These are phyloP conservation scores for Ramichloridium luteum DNA, from an alignment of 2,329 filamentous ascomycete species.

Conservation along the genomic window DNA sequence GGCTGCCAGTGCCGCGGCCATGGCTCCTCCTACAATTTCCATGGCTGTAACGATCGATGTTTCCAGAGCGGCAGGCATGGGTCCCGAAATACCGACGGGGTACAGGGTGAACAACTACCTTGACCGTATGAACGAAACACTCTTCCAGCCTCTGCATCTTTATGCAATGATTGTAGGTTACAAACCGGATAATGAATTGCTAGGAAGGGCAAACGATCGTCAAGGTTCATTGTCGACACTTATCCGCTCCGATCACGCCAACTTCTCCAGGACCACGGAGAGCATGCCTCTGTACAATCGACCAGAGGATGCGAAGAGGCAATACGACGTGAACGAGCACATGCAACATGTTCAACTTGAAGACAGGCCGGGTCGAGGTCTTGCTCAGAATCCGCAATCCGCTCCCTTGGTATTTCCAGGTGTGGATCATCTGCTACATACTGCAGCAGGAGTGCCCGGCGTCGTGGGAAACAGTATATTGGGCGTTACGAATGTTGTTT, in stretches of 20 bases:
- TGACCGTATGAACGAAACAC: constrained; percentile 42
- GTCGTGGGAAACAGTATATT: background rate
- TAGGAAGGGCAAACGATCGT: constrained; percentile 3
- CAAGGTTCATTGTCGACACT: constrained; percentile 4
- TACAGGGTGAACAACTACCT: constrained; percentile 42
- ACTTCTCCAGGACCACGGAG: constrained; percentile 24
- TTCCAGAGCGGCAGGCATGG: constrained; percentile 31
- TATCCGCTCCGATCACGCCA: constrained; percentile 20
- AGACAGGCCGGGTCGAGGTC: constrained; percentile 29
- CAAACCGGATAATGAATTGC: constrained; percentile 16
- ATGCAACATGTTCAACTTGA: constrained; percentile 28
- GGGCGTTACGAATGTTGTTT: background rate
- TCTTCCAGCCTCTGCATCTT: constrained; percentile 46
- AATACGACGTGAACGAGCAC: constrained; percentile 13
- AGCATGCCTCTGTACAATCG: constrained; percentile 1
- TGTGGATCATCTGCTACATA: constrained; percentile 23
- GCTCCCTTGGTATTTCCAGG: constrained; percentile 40
- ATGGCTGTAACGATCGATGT: constrained; percentile 34
- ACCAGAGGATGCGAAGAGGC: background rate
- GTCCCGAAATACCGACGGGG: constrained; percentile 28
- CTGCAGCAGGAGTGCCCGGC: background rate
- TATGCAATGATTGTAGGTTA: constrained; percentile 40
- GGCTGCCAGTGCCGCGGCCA: constrained; percentile 26
- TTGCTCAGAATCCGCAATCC: constrained; percentile 32
- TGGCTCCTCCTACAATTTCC: constrained; percentile 30